Evolutionary conservation across 1,139 yeast species (phyloP).

Genomic region (Chernovozyma aurita): DNA sequence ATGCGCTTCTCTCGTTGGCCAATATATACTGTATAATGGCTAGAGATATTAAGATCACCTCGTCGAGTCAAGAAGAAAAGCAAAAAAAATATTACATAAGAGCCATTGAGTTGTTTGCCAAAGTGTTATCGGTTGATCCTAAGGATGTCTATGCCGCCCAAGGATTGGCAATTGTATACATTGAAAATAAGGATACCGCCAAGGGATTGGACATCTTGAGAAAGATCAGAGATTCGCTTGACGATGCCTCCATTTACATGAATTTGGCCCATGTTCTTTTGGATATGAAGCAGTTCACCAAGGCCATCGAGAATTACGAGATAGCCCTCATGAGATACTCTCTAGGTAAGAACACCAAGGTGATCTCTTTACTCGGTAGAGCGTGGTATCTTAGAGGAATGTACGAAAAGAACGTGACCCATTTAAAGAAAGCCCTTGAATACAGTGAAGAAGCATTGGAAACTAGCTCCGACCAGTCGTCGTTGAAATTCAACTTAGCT

Average conservation of each 20-base stretch:
- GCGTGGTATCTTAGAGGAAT: conserved; percentile 87
- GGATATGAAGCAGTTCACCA: conserved; percentile 76
- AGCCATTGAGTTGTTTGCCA: conserved; percentile 86
- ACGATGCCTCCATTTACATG: conserved; percentile 76
- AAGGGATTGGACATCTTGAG: conserved; percentile 83
- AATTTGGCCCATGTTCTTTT: conserved; percentile 86
- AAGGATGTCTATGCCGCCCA: conserved; percentile 94
- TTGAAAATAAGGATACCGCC: conserved; percentile 74
- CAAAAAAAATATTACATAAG: conserved; percentile 75
- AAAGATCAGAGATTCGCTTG: conserved; percentile 84
- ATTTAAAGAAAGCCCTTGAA: conserved; percentile 57
- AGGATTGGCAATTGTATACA: conserved; percentile 90
- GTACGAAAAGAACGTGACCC: conserved; percentile 59
- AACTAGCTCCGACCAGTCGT: conserved; percentile 23
- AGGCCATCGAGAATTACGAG: conserved; percentile 87
- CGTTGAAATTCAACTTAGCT: conserved; percentile 75
- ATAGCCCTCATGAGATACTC: conserved; percentile 68
- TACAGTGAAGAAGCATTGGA: conserved; percentile 56
- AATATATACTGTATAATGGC: conserved; percentile 83
- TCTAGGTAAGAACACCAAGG: conserved; percentile 58
- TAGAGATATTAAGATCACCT: conserved; percentile 57
- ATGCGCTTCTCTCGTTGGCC: conserved; percentile 86
- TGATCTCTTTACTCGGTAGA: conserved; percentile 73
- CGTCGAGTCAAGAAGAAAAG: conserved; percentile 53
- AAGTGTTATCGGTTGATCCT: conserved; percentile 81